phyloP scores from a whole-genome alignment of 495 filamentous ascomycete genomes.

The Aspergillus saccharolyticus region DNA sequence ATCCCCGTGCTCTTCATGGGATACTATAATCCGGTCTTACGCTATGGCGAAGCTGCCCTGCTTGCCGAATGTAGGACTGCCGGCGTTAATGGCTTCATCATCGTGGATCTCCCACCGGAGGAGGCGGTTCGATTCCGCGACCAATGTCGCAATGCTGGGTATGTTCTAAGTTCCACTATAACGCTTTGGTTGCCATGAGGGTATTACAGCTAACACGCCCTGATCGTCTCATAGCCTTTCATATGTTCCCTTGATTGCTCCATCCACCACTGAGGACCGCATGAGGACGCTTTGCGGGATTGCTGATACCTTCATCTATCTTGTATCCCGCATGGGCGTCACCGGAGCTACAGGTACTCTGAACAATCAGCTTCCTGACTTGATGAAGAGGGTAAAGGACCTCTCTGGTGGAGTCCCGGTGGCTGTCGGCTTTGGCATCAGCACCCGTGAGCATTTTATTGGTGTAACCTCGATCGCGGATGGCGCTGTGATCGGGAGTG shows the following conservation, averaged over 20 bases:
- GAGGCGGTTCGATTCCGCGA: slow-evolving; percentile 78
- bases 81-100: slow-evolving; percentile 84
- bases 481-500: slow-evolving; percentile 83
- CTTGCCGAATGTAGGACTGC: slow-evolving; percentile 67
- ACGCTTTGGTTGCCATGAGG: neutral
- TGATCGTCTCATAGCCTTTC: slow-evolving; percentile 46
- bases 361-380: slow-evolving; percentile 62
- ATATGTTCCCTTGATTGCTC: slow-evolving; percentile 81
- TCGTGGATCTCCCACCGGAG: slow-evolving; percentile 83
- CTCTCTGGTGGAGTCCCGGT: slow-evolving; percentile 69
- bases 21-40: slow-evolving; percentile 83
- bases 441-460: slow-evolving; percentile 78
- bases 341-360: slow-evolving; percentile 73
- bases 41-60: slow-evolving; percentile 66
- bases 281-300: slow-evolving; percentile 84
- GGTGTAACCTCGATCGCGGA: slow-evolving; percentile 69
- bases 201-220: neutral
- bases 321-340: slow-evolving; percentile 84
- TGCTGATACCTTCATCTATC: slow-evolving; percentile 88
- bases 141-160: slow-evolving; percentile 58
- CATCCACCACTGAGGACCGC: slow-evolving; percentile 68
- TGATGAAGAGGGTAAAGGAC: slow-evolving; percentile 71
- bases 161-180: slow-evolving; percentile 2
- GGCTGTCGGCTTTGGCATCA: slow-evolving; percentile 83
- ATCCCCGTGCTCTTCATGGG: slow-evolving; percentile 83